Base-by-base conservation (phyloP, 495 filamentous ascomycete genomes). In the Haplographium delicatum region DNA sequence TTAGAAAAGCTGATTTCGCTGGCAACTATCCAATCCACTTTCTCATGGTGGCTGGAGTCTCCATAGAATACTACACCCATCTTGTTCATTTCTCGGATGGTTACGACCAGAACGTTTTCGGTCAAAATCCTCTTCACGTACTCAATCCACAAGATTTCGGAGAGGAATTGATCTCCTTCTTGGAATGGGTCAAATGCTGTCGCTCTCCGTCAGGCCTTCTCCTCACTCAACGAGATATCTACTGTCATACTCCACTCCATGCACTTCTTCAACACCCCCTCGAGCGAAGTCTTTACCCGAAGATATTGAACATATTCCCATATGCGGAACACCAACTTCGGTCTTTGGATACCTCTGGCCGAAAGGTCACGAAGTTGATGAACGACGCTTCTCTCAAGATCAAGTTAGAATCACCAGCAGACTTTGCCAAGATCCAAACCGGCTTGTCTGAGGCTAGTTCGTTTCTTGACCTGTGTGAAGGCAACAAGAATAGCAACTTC, bases 121-220 rank as follows among this genome's bases (percentile, higher is more conserved):
- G 56, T 2, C 56, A 59, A 34, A 59, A 59, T 30, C 56, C 56
- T 5, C 37, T 59, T 18, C 56, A 59, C 24, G 46, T 54, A 1
- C 34, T 59, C 3, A 52, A 59, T 19, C 56, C 56, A 24, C 25
- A 47, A 23, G 47, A 38, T 26, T 16, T 51, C 13, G 51, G 56
- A 15, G 51, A 59, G 2, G 24, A 47, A 16, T n/a, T 59, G 25
- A 37, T 59, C 19, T 23, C 4, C 16, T 18, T 59, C 23, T 49
- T 59, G 33, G 51, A 55, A 20, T 59, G 51, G 51, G 51, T 59
- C 43, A 50, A 55, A 18, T 20, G 13, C 4, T 19, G 40, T 10
- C 27, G 48, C 23, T 11, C 16, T 33, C 51, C 51, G n/a, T 37
- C 42, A 7, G 56, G 56, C 8, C 35, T 54, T 6, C 37, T 54